These are phyloP conservation scores for Fagus sylvatica DNA, from an alignment of 306 rosid species.

Conservation along the genomic window DNA sequence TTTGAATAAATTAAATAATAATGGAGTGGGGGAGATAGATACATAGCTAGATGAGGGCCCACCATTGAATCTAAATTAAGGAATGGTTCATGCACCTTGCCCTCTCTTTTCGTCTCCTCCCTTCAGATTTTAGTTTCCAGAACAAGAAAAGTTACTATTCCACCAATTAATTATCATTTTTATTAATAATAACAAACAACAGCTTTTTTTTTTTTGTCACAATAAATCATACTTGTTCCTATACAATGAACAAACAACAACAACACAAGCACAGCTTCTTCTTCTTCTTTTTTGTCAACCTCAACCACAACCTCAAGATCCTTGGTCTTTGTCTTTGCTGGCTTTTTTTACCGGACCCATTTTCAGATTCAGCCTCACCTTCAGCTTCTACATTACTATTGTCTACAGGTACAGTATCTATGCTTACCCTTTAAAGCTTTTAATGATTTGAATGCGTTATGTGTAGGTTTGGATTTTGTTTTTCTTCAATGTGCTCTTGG, in stretches of 20 bases:
- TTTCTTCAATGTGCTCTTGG: not conserved
- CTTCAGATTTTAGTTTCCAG: too few relatives aligned
- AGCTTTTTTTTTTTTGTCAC: not conserved
- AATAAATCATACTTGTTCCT: conserved; percentile 19
- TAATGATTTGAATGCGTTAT: conserved; percentile 4
- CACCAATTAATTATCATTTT: not conserved
- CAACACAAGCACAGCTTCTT: not conserved
- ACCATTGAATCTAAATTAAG: not conserved
- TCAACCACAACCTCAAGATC: not conserved
- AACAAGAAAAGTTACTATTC: not conserved
- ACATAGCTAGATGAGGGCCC: conserved; percentile 10
- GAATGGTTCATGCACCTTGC: conserved; percentile 48
- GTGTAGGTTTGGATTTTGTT: conserved; percentile 13
- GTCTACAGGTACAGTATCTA: conserved; percentile 25
- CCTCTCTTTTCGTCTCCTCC: conserved; percentile 1
- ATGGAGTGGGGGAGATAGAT: too few relatives aligned
- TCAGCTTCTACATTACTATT: not conserved
- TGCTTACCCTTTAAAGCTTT: not conserved
- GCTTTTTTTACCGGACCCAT: not conserved
- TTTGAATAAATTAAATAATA: too few relatives aligned
- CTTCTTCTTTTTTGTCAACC: not conserved
- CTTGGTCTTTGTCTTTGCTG: not conserved
- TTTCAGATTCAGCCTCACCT: conserved; percentile 9
- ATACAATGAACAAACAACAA: conserved; percentile 17
- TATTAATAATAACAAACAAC: not conserved